Base-by-base conservation (phyloP, 306 rosid genomes). In the Spatholobus suberectus region DNA sequence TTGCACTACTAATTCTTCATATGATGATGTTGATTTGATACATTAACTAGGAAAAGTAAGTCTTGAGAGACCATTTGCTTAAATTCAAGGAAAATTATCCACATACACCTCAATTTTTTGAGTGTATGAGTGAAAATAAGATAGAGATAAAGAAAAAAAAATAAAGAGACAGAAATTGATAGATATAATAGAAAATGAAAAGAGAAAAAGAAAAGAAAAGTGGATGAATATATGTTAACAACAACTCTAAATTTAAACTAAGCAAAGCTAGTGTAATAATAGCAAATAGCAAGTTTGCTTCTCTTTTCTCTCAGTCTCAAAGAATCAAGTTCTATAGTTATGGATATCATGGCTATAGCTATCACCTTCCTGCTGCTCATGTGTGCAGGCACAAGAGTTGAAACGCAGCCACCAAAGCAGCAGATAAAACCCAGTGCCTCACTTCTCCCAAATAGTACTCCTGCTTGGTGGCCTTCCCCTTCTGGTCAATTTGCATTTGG, bases 401-500 rank as follows among this genome's bases (percentile, higher is more conserved):
- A 75, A 35, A 23, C 34, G 41, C 15, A 51, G n/a, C n/a, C n/a
- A n/a, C n/a, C n/a, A n/a, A n/a, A n/a, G n/a, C n/a, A n/a, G 32
- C 12, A 1, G 14, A 79, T 86, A 29, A 0, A 0, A 41, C 80
- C 8, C 0, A 84, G 80, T 10, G 15, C 59, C 12, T 66, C 80
- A 49, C 73, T 87, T 65, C 12, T 34, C 8, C 82, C 85, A 23
- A 20, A 0, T 1, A 23, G 20, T 52, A 20, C 6, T 32, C 5
- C 7, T 46, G 1, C 65, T 26, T 8, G 3, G 2, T 87, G 86
- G 90, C 8, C 0, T 57, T 87, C 88, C 26, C 51, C n/a, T 77
- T 73, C 84, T 9, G 73, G 84, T 35, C 26, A 6, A 23, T 87
- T 81, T 78, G 79, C 82, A 65, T 87, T 81, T 77, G 86, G 88